These are phyloP conservation scores for Apiotrichum laibachii DNA, from an alignment of 1,284 basidiomycete species.

Conservation along the genomic window DNA sequence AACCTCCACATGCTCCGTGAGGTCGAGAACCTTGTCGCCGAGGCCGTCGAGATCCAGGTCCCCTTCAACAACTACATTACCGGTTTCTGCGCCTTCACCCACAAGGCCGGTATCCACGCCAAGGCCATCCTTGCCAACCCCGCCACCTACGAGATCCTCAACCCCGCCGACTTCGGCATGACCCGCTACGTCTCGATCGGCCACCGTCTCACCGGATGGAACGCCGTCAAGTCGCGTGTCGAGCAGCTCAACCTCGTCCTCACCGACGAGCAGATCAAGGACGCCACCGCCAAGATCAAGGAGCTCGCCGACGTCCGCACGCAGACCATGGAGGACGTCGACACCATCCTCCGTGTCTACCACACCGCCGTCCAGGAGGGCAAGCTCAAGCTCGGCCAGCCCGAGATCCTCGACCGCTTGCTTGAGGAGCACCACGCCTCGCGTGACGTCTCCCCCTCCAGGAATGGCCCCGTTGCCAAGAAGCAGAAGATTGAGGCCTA, in stretches of 20 bases:
- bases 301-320: constrained; percentile 97
- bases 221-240: constrained; percentile 97
- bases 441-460: constrained; percentile 16
- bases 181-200: constrained; percentile 98
- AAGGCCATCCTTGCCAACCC: constrained; percentile 99
- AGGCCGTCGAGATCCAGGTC: constrained; percentile 96
- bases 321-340: constrained; percentile 99
- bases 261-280: constrained; percentile 70
- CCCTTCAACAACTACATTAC: constrained; percentile 73
- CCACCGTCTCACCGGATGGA: constrained; percentile 95
- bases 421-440: constrained; percentile 57
- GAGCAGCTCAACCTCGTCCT: constrained; percentile 83
- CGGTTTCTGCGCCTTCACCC: constrained; percentile 99
- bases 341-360: constrained; percentile 91
- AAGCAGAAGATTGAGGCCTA: constrained; percentile 13
- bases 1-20: constrained; percentile 96
- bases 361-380: constrained; percentile 85
- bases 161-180: constrained; percentile 97
- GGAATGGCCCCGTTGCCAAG: constrained; percentile 17
- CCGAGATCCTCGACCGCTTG: constrained; percentile 77
- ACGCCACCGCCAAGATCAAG: constrained; percentile 99
- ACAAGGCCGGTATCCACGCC: constrained; percentile 99
- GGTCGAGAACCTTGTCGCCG: constrained; percentile 97
- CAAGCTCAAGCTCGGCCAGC: constrained; percentile 80
- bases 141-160: constrained; percentile 78